Evolutionary conservation across 2,329 filamentous ascomycete species (phyloP), one percentile per base, ranked within the genome.

Genomic region (Phialophora macrospora): DNA sequence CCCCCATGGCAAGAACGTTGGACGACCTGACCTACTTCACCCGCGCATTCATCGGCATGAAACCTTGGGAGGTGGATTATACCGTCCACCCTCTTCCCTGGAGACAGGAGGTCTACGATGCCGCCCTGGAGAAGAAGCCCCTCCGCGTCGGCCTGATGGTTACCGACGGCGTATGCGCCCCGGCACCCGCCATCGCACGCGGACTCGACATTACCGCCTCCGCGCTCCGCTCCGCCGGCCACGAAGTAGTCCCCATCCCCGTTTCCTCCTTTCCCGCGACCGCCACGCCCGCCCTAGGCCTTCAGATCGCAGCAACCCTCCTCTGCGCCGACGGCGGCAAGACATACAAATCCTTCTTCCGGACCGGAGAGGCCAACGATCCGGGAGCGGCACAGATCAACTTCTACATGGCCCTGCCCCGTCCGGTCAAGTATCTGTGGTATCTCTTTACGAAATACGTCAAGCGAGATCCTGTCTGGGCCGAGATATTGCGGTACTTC

Each of bases 381-480:
- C 79, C 84, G 0, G 93, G 93, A 17, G 92, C 91, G 1, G 83
- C 83, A 26, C 89, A 93, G 75, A 88, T 97, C 81, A 83, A 85
- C 60, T 87, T 84, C 72, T 88, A 93, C 74, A 92, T 93, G 81
- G 82, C 81, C 49, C 84, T 96, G 14, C 90, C 92, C 14, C 81
- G 87, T 6, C 87, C 90, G 4, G 74, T 96, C 71, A 92, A 92
- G 75, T 96, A 90, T 76, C 73, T 95, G n/a, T 92, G 96, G 80
- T 95, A 93, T 75, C 85, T 93, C 5, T 97, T 90, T 85, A 89
- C 95, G n/a, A 90, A 89, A 73, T 96, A 97, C 76, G 81, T 97
- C 68, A 86, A 88, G 61, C 80, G 87, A 11, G 93, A 97, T 75
- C 76, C 81, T 1, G 78, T 93, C 56, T 96, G 92, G 90, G 92